Evolutionary conservation across 2,329 filamentous ascomycete genomes (phyloP).

Genomic region (Plectosphaerella sp.): DNA sequence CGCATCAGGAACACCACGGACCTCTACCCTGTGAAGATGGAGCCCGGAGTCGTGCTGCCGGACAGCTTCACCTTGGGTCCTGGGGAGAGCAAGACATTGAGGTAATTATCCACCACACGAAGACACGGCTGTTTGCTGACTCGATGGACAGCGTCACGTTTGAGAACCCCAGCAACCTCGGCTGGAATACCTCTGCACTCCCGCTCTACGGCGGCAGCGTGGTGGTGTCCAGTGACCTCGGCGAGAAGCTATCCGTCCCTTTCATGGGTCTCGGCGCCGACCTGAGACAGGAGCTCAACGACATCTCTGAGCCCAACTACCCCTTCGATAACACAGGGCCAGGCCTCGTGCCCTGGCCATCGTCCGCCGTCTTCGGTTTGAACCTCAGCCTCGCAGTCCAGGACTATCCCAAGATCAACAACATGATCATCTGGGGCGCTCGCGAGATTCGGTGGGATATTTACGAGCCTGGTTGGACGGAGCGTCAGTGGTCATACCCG

Average conservation of each 20-base stretch:
- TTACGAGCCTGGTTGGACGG: conserved; percentile 2
- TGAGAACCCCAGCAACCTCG: not conserved
- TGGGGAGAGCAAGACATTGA: conserved; percentile 2
- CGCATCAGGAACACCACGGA: too few relatives aligned
- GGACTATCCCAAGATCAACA: conserved; percentile 13
- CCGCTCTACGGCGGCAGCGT: conserved; percentile 1
- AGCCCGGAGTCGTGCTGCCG: conserved; percentile 1
- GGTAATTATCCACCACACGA: not conserved
- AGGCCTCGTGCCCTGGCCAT: too few relatives aligned
- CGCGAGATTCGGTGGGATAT: conserved; percentile 8
- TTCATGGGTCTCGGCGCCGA: not conserved
- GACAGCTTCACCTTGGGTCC: not conserved
- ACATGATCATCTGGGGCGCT: conserved; percentile 13
- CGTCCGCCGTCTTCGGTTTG: conserved; percentile 21
- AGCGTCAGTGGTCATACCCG: conserved; percentile 2
- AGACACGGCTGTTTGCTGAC: not conserved
- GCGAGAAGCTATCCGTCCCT: not conserved
- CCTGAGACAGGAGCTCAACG: not conserved
- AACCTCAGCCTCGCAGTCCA: conserved; percentile 53
- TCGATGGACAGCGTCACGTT: not conserved
- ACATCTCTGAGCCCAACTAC: not conserved
- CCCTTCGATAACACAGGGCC: too few relatives aligned
- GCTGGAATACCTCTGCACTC: not conserved
- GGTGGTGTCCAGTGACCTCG: not conserved
- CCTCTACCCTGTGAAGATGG: conserved; percentile 1